Percentiles rank a stretch among this genome's conserved stretches.
Evolutionary conservation across 352 stramenopile species (phyloP).

Genomic region (Plasmopara viticola): DNA sequence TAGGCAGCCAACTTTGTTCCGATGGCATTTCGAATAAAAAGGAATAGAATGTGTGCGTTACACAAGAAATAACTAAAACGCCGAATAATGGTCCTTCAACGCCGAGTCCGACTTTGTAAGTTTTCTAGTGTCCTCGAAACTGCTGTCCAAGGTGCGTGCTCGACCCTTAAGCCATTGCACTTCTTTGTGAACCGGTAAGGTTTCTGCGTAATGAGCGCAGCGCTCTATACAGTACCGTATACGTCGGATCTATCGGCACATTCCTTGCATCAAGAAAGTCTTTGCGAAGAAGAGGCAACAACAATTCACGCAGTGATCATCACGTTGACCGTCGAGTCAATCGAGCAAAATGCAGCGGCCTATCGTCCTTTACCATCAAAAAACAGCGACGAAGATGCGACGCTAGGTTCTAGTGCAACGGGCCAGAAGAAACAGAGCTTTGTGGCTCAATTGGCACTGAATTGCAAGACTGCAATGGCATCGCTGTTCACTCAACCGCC

Average conservation of each 20-base stretch:
- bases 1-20: too few species aligned
- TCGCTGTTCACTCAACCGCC: conserved; percentile 39
- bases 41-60: too few species aligned
- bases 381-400: conserved; percentile 5
- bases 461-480: conserved; percentile 27
- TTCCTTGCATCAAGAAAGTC: conserved; percentile 6
- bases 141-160: neutral
- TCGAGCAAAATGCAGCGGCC: conserved; percentile 6
- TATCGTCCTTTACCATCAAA: conserved; percentile 3
- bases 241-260: conserved; percentile 7
- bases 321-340: conserved; percentile 9
- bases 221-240: conserved; percentile 8
- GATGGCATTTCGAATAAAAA: too few species aligned
- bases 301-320: conserved; percentile 18
- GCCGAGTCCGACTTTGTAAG: too few species aligned
- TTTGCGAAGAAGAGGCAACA: conserved; percentile 10
- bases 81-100: too few species aligned
- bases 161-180: neutral
- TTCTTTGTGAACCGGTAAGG: neutral
- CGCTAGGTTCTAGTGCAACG: conserved; percentile 2
- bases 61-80: too few species aligned
- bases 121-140: neutral
- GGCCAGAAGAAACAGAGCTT: conserved; percentile 24
- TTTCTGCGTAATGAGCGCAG: conserved; percentile 19
- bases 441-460: conserved; percentile 45